phyloP scores from a whole-genome alignment of 768 basidiomycete genomes.

The Hirschioporus abietinus region DNA sequence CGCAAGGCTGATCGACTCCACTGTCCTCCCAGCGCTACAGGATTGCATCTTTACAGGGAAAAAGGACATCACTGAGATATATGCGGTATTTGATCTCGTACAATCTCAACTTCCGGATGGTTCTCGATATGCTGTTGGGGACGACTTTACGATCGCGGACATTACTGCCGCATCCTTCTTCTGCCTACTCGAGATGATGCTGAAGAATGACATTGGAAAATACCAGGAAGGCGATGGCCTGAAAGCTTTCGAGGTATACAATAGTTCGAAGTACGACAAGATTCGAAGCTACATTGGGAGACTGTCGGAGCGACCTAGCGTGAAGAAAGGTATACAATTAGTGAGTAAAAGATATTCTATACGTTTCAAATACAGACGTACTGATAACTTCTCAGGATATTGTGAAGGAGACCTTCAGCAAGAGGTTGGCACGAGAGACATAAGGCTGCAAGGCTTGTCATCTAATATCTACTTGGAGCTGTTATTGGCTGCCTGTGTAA shows the following conservation, averaged over 20 bases:
- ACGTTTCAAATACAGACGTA: neutral
- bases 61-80: constrained; percentile 33
- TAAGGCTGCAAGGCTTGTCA: constrained; percentile 15
- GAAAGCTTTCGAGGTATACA: constrained; percentile 31
- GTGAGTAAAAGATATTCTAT: neutral
- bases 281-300: neutral
- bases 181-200: constrained; percentile 39
- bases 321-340: neutral
- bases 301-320: neutral
- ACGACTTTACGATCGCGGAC: constrained; percentile 58
- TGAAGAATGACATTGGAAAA: constrained; percentile 47
- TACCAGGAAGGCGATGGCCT: constrained; percentile 44
- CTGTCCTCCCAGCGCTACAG: constrained; percentile 34
- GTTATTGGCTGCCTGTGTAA: too few species aligned
- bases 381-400: neutral
- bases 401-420: neutral
- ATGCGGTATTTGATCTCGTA: constrained; percentile 33
- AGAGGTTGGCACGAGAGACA: neutral
- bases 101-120: constrained; percentile 45
- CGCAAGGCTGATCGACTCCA: constrained; percentile 47
- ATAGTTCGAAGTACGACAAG: neutral
- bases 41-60: constrained; percentile 33
- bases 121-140: constrained; percentile 36
- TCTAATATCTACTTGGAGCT: too few species aligned
- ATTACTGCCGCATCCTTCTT: constrained; percentile 56